phyloP scores from a whole-genome alignment of 805 yeast species.

The Clavispora carvajalis region DNA sequence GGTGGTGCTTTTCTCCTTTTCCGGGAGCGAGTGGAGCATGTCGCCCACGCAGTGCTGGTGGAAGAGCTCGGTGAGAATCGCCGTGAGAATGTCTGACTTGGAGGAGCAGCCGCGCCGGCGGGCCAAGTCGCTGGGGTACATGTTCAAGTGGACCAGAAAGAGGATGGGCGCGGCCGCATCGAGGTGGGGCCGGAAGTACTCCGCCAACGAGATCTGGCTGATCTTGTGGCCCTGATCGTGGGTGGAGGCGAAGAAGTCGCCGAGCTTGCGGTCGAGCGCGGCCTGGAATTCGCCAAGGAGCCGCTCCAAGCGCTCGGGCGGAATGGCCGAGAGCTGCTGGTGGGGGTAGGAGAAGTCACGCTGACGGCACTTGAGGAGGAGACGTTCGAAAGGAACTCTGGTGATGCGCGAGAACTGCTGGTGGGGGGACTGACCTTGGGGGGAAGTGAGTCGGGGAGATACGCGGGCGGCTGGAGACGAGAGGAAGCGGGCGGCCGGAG shows the following conservation, averaged over 20 bases:
- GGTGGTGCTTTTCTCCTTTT: not conserved
- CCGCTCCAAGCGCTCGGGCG: not conserved
- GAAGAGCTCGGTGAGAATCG: constrained; percentile 21
- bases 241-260: not conserved
- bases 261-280: not conserved
- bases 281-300: not conserved
- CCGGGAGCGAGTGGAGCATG: not conserved
- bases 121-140: constrained; percentile 4
- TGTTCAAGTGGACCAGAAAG: constrained; percentile 4
- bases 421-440: not conserved
- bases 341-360: not conserved
- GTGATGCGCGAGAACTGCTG: not conserved
- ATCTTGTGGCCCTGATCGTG: not conserved
- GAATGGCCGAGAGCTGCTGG: not conserved
- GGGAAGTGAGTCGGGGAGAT: too few species aligned
- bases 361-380: not conserved
- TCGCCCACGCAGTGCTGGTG: constrained; percentile 17
- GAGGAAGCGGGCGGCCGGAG: not conserved
- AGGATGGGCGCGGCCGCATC: constrained; percentile 4
- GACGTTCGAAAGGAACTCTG: not conserved
- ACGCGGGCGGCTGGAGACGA: too few species aligned
- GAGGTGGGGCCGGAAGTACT: constrained; percentile 5
- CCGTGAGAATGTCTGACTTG: constrained; percentile 17
- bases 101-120: not conserved
- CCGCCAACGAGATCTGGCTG: constrained; percentile 2